A percentile compares a stretch with the other conserved stretches of the same genome.
These are phyloP conservation scores for Gossypium longicalyx DNA, from an alignment of 345 rosid species.

Conservation along the genomic window DNA sequence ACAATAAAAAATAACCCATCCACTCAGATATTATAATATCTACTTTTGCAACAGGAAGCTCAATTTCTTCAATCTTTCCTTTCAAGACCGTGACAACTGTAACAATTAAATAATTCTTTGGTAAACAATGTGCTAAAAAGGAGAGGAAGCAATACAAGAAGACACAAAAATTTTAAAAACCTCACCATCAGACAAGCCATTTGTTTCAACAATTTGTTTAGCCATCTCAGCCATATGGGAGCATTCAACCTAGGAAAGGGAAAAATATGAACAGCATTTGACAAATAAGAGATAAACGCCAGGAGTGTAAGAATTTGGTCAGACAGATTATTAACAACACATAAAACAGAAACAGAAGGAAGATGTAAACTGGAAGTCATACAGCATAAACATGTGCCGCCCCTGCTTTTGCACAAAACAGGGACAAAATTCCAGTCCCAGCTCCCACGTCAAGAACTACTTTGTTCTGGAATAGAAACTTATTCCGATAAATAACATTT, in stretches of 20 bases:
- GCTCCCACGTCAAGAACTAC: conserved; percentile 97
- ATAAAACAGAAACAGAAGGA: neutral
- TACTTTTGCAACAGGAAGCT: conserved; percentile 78
- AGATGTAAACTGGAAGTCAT: conserved; percentile 19
- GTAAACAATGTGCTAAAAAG: neutral
- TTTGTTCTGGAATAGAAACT: conserved; percentile 82
- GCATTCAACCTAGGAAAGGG: conserved; percentile 67
- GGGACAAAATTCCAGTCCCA: conserved; percentile 92
- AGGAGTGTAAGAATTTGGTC: neutral
- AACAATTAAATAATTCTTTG: conserved; percentile 11
- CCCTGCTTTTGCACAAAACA: conserved; percentile 96
- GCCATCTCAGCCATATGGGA: conserved; percentile 96
- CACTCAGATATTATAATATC: conserved; percentile 97
- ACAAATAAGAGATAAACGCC: neutral
- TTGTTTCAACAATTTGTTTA: conserved; percentile 75
- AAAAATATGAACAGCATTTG: conserved; percentile 11
- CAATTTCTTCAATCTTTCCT: conserved; percentile 95
- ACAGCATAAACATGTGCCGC: conserved; percentile 93
- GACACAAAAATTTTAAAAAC: neutral
- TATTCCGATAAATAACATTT: conserved; percentile 87
- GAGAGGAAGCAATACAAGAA: neutral
- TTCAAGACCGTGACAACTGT: conserved; percentile 89
- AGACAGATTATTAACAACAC: neutral
- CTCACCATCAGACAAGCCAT: conserved; percentile 81
- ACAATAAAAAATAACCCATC: conserved; percentile 97